These are phyloP conservation scores for Eimeria sp. DNA, from an alignment of 169 alveolate genomes.

Conservation along the genomic window DNA sequence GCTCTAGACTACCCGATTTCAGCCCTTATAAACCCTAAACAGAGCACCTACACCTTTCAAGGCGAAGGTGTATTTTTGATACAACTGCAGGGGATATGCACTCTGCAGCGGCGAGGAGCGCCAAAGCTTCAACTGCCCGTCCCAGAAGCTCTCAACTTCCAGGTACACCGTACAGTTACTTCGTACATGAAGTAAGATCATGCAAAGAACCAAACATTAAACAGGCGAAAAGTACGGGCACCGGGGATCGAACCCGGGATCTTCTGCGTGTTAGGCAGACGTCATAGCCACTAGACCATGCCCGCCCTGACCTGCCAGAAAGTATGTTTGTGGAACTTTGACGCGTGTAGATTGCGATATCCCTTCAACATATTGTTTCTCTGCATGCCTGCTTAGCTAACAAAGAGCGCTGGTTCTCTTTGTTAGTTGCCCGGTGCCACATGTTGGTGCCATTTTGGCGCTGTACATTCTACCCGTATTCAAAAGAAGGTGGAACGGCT, in stretches of 20 bases:
- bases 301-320: slow-evolving; percentile 16
- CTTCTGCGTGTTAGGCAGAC: slow-evolving; percentile 84
- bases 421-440: not conserved
- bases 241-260: slow-evolving; percentile 86
- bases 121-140: not conserved
- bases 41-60: too few relatives aligned
- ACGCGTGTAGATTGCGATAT: not conserved
- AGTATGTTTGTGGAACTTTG: not conserved
- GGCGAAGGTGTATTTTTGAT: too few relatives aligned
- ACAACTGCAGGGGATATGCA: too few relatives aligned
- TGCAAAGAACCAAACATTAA: too few relatives aligned
- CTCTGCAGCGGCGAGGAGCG: not conserved
- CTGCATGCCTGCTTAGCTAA: not conserved
- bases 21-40: too few relatives aligned
- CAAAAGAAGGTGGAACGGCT: not conserved
- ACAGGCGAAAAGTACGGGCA: slow-evolving; percentile 42
- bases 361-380: not conserved
- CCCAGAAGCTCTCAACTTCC: not conserved
- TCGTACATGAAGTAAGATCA: too few relatives aligned
- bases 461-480: not conserved
- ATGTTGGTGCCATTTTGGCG: not conserved
- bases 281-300: slow-evolving; percentile 85
- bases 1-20: not conserved
- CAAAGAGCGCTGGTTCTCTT: not conserved
- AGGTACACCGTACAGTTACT: not conserved